A percentile compares a stretch with the other conserved stretches of the same genome.
phyloP scores from a whole-genome alignment of 169 alveolate genomes.

The Plasmodium falciparum region DNA sequence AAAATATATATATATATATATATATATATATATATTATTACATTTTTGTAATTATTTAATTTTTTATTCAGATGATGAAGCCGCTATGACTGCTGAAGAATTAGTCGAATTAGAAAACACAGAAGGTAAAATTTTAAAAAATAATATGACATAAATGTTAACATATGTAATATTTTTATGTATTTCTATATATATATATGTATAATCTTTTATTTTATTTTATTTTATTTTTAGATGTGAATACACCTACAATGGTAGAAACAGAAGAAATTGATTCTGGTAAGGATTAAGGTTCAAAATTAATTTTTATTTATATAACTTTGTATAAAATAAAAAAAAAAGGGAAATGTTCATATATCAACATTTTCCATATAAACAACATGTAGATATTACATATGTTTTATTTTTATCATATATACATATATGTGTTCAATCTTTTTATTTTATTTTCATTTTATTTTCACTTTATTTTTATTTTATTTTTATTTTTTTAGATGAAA shows the following conservation, averaged over 20 bases:
- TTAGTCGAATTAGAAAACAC: slow-evolving; percentile 19
- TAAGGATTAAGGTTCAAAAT: slow-evolving; percentile 10
- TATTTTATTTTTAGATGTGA: slow-evolving; percentile 1
- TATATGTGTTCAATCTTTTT: neutral
- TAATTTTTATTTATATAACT: neutral
- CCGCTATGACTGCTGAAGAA: slow-evolving; percentile 13
- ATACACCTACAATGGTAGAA: slow-evolving; percentile 26
- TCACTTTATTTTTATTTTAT: too few relatives aligned
- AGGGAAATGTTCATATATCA: too few relatives aligned
- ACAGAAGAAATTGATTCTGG: slow-evolving; percentile 39
- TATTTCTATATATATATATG: neutral
- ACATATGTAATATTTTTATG: neutral
- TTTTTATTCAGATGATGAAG: slow-evolving; percentile 14
- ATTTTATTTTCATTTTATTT: neutral
- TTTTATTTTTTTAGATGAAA: slow-evolving; percentile 31
- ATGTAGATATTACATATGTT: too few relatives aligned
- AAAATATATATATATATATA: neutral
- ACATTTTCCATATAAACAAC: neutral
- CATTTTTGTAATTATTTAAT: slow-evolving; percentile 2
- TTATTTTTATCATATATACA: neutral
- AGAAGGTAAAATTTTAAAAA: slow-evolving; percentile 15
- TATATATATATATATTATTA: neutral
- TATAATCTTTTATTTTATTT: slow-evolving; percentile 2
- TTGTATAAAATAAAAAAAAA: too few relatives aligned
- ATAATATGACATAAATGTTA: neutral